A percentile compares a stretch with the other conserved stretches of the same genome.
phyloP scores from a whole-genome alignment of 345 rosid species.

The Eucalyptus marginata region DNA sequence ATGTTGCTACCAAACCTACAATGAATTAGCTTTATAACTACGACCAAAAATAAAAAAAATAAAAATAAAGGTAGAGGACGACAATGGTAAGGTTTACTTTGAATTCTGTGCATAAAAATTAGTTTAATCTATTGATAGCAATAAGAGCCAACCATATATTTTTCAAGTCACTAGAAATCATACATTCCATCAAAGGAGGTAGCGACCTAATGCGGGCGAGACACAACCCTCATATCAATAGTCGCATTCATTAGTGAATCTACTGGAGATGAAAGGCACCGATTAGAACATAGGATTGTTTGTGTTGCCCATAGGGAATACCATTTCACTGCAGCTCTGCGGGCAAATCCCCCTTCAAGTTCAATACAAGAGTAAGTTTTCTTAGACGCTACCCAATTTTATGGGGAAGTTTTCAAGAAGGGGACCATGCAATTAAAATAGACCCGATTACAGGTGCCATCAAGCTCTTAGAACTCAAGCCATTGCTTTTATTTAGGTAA shows the following conservation, averaged over 20 bases:
- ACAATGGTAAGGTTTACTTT: too few species aligned
- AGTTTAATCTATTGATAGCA: too few species aligned
- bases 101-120: too few species aligned
- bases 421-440: neutral
- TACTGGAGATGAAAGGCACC: too few species aligned
- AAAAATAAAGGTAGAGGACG: too few species aligned
- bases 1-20: conserved; percentile 20
- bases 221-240: neutral
- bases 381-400: neutral
- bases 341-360: neutral
- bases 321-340: conserved; percentile 45
- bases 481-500: too few species aligned
- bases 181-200: conserved; percentile 41
- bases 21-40: too few species aligned
- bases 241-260: neutral
- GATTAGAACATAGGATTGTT: conserved; percentile 18
- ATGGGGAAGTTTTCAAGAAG: neutral
- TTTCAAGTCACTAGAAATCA: too few species aligned
- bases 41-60: too few species aligned
- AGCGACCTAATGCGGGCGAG: conserved; percentile 29
- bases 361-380: neutral
- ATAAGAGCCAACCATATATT: too few species aligned
- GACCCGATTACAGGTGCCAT: too few species aligned
- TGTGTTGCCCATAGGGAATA: conserved; percentile 16
- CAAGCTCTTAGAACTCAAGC: too few species aligned